Evolutionary conservation across 352 stramenopile species (phyloP).

Genomic region (Globisporangium apiculatum): DNA sequence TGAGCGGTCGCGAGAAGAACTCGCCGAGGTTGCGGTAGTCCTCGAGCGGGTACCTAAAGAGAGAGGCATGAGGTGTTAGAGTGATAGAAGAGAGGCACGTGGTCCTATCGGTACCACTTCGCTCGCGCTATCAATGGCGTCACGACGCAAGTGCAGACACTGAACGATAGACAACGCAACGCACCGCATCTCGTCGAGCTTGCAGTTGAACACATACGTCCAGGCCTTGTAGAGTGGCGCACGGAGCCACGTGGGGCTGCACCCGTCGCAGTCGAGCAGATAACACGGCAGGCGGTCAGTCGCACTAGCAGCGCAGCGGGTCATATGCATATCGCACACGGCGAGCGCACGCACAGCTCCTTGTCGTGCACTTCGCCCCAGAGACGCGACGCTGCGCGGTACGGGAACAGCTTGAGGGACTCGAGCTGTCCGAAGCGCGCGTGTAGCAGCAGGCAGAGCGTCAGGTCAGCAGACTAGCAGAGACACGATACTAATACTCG

Average conservation of each 20-base stretch:
- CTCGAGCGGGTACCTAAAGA: constrained; percentile 43
- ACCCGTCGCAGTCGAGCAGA: background rate
- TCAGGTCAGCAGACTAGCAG: background rate
- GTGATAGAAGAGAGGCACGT: background rate
- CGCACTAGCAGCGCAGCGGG: background rate
- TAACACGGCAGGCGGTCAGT: background rate
- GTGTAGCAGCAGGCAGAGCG: background rate
- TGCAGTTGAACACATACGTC: constrained; percentile 72
- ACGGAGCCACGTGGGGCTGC: constrained; percentile 56
- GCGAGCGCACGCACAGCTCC: constrained; percentile 45
- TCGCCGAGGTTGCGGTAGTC: constrained; percentile 73
- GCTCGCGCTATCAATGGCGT: background rate
- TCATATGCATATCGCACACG: too few relatives aligned
- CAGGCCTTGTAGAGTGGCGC: constrained; percentile 79
- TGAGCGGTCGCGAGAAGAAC: constrained; percentile 81
- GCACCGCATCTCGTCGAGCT: constrained; percentile 76
- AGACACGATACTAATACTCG: background rate
- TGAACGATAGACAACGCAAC: background rate
- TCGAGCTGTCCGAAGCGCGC: constrained; percentile 25
- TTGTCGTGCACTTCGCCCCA: constrained; percentile 79
- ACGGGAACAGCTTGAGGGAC: constrained; percentile 71
- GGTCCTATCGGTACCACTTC: too few relatives aligned
- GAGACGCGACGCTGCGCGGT: constrained; percentile 64
- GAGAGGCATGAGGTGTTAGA: background rate
- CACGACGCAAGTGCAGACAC: background rate